phyloP scores from a whole-genome alignment of 2,329 filamentous ascomycete species.

The Acarospora socialis region DNA sequence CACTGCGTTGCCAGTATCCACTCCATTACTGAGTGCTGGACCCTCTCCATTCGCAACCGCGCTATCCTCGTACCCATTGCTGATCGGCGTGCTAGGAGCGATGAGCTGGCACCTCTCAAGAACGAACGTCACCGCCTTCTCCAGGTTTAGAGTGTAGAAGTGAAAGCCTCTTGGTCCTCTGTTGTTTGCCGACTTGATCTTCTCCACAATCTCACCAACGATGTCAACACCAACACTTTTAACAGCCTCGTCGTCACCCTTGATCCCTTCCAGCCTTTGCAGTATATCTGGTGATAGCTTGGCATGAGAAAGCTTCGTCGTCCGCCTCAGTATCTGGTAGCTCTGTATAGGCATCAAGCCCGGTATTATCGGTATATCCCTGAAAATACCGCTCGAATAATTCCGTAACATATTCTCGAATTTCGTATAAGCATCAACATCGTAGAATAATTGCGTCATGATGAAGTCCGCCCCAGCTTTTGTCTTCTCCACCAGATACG shows the following conservation, averaged over 20 bases:
- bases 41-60: conserved; percentile 38
- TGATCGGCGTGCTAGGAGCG: conserved; percentile 32
- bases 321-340: conserved; percentile 87
- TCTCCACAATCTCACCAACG: conserved; percentile 67
- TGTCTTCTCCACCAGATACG: conserved; percentile 80
- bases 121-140: conserved; percentile 91
- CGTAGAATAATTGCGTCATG: conserved; percentile 97
- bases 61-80: conserved; percentile 18
- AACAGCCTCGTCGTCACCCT: conserved; percentile 33
- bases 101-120: conserved; percentile 77
- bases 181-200: conserved; percentile 52
- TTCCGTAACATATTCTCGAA: conserved; percentile 66
- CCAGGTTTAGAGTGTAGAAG: conserved; percentile 92
- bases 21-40: too few species aligned
- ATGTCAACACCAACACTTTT: conserved; percentile 43
- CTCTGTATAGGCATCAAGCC: conserved; percentile 96
- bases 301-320: conserved; percentile 87
- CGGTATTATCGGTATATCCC: conserved; percentile 76
- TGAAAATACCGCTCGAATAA: conserved; percentile 75
- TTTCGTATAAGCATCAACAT: conserved; percentile 63
- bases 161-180: conserved; percentile 66
- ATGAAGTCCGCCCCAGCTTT: conserved; percentile 90
- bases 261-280: conserved; percentile 39
- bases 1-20: too few species aligned
- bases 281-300: conserved; percentile 59